A percentile compares a stretch with the other conserved stretches of the same genome.
Evolutionary conservation across 805 yeast species (phyloP).

Genomic region (Brettanomyces anomalus): DNA sequence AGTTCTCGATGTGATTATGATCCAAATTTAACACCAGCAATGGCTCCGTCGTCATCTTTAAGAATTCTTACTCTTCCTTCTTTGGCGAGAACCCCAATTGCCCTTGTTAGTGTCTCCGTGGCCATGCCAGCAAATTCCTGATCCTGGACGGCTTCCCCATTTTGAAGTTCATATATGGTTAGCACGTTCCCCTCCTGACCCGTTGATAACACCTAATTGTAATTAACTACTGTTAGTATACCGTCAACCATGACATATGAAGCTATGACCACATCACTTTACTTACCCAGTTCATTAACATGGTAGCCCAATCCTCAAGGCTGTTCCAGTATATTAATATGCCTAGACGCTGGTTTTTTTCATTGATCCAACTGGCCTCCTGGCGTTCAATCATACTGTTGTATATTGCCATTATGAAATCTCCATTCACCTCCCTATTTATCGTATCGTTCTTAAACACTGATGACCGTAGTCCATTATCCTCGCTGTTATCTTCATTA

Average conservation of each 20-base stretch:
- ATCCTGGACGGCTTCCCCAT: slow-evolving; percentile 47
- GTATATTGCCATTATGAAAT: slow-evolving; percentile 48
- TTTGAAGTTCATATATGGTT: slow-evolving; percentile 72
- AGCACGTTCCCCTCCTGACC: slow-evolving; percentile 74
- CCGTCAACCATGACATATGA: not conserved
- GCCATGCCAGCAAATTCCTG: slow-evolving; percentile 62
- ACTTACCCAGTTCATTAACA: slow-evolving; percentile 47
- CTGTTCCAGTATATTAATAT: slow-evolving; percentile 58
- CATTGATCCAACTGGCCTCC: slow-evolving; percentile 47
- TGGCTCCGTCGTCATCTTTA: slow-evolving; percentile 41
- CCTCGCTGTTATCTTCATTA: slow-evolving; percentile 20
- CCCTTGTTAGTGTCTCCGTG: slow-evolving; percentile 39
- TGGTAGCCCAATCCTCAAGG: slow-evolving; percentile 58
- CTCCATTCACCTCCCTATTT: slow-evolving; percentile 44
- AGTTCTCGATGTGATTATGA: too few species aligned
- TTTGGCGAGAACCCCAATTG: slow-evolving; percentile 50
- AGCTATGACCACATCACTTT: too few species aligned
- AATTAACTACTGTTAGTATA: slow-evolving; percentile 10
- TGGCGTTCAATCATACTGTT: slow-evolving; percentile 44
- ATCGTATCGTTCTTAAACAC: slow-evolving; percentile 46
- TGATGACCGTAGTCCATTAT: slow-evolving; percentile 7
- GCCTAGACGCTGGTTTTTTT: slow-evolving; percentile 37
- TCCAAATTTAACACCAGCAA: slow-evolving; percentile 63
- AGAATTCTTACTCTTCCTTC: slow-evolving; percentile 67
- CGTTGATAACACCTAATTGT: slow-evolving; percentile 41